Base-by-base conservation (phyloP, 768 basidiomycete genomes). In the Wakefieldia striispora region DNA sequence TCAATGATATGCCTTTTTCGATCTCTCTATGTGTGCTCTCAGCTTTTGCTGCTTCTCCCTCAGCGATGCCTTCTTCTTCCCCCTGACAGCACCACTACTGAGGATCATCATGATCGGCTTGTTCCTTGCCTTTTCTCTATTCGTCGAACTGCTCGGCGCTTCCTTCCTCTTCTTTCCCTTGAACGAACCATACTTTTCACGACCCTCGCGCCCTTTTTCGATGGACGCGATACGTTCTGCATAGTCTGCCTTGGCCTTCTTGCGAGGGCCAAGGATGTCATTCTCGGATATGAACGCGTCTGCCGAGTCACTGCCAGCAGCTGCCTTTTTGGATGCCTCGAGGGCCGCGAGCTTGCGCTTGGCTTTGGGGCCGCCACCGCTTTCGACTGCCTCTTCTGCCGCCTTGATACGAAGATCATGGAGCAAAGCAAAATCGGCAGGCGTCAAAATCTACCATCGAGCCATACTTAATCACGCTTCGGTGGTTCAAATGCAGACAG, bases 31-130 rank as follows among this genome's bases (percentile, higher is more conserved):
- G 65, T 91, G 90, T 51, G 82, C 83, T 44, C 89, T 72, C 57
- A 91, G 62, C 66, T 82, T 84, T 59, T 78, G 82, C 67, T 93
- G 91, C 67, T 92, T 93, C 52, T 92, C 86, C 57, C 83, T 75
- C 59, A 93, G 66, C 1, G 84, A 87, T 20, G 83, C 84, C 72
- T 87, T 90, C 73, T 89, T 91, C 74, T 93, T 92, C 1, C 88
- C 75, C 55, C 76, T 75, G n/a, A 92, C 88, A 2, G 83, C 82
- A 1, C 78, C 78, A 50, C 87, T 90, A 43, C 84, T 77, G 54
- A 92, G 71, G 46, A 91, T 84, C 91, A 92, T 93, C 94, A 95
- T 95, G 57, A 95, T 80, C 21, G 94, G 94, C 68, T 97, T 97
- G 68, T 95, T 94, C 65, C 88, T 80, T 34, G 84, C 81, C 80